Conservation (phyloP, 176 grass and related monocot species). For the Neostapfia colusana region DNA sequence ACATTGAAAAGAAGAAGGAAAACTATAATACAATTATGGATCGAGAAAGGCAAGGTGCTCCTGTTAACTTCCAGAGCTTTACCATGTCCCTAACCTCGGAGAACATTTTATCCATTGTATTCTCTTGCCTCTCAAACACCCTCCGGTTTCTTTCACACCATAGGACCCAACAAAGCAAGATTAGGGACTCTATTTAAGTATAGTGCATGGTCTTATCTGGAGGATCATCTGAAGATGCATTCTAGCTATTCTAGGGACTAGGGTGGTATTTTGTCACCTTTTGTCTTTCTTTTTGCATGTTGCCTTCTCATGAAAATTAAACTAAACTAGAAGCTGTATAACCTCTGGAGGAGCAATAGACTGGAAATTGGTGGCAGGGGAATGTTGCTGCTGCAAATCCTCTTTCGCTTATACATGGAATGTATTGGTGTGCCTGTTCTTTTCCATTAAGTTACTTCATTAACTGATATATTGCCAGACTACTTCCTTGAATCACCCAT, state of each 20-base stretch:
- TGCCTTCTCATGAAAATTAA: neutral
- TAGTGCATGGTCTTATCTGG: neutral
- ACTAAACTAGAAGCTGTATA: neutral
- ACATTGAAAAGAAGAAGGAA: too few relatives aligned
- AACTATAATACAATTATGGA: too few relatives aligned
- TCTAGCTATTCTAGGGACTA: too few relatives aligned
- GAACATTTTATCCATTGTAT: too few relatives aligned
- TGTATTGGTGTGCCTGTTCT: neutral
- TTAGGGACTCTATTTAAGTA: neutral
- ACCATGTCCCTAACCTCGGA: too few relatives aligned
- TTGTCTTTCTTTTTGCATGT: neutral
- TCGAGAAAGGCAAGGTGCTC: too few relatives aligned
- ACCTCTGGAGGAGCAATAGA: neutral
- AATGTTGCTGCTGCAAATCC: conserved; percentile 12
- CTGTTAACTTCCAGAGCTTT: too few relatives aligned
- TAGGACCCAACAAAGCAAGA: too few relatives aligned
- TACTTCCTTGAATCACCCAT: neutral
- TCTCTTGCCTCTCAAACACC: too few relatives aligned
- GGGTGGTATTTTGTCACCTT: neutral
- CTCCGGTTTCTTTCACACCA: too few relatives aligned
- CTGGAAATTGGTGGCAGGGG: neutral
- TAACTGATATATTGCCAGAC: neutral
- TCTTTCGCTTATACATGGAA: neutral
- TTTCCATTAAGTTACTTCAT: neutral
- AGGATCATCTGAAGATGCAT: neutral